Evolutionary conservation across 495 filamentous ascomycete genomes (phyloP).

Genomic region (Talaromyces liani): DNA sequence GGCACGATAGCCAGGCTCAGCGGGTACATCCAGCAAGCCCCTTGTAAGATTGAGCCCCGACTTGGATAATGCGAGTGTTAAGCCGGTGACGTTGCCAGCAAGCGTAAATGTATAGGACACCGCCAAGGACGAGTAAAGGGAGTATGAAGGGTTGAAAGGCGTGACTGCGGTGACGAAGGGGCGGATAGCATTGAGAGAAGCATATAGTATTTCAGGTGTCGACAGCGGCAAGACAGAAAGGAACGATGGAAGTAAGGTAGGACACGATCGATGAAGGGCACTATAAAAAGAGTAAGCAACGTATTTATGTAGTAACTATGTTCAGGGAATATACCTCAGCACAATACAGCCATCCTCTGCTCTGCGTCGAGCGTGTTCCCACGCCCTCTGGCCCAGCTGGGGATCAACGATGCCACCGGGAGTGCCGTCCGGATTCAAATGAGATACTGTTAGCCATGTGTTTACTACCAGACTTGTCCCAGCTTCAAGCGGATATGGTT

Average conservation of each 20-base stretch:
- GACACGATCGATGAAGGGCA: slow-evolving; percentile 81
- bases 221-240: slow-evolving; percentile 70
- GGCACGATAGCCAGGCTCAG: slow-evolving; percentile 77
- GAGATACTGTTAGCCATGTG: slow-evolving; percentile 79
- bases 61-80: slow-evolving; percentile 71
- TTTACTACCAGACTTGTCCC: slow-evolving; percentile 91
- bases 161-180: slow-evolving; percentile 85
- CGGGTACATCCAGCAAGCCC: slow-evolving; percentile 75
- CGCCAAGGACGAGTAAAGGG: slow-evolving; percentile 73
- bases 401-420: slow-evolving; percentile 72
- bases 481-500: slow-evolving; percentile 81
- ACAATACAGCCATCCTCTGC: slow-evolving; percentile 95
- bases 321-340: slow-evolving; percentile 54
- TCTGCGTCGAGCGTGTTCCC: slow-evolving; percentile 93
- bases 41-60: slow-evolving; percentile 79
- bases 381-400: slow-evolving; percentile 72
- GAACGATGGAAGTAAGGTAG: slow-evolving; percentile 76
- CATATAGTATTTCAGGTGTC: slow-evolving; percentile 65
- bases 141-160: slow-evolving; percentile 77
- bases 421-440: slow-evolving; percentile 55
- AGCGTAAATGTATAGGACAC: slow-evolving; percentile 77
- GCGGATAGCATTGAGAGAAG: slow-evolving; percentile 67
- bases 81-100: slow-evolving; percentile 66
- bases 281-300: slow-evolving; percentile 36
- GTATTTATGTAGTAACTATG: slow-evolving; percentile 7